These are phyloP conservation scores for Glonium stellatum DNA, from an alignment of 495 filamentous ascomycete species.

Conservation along the genomic window DNA sequence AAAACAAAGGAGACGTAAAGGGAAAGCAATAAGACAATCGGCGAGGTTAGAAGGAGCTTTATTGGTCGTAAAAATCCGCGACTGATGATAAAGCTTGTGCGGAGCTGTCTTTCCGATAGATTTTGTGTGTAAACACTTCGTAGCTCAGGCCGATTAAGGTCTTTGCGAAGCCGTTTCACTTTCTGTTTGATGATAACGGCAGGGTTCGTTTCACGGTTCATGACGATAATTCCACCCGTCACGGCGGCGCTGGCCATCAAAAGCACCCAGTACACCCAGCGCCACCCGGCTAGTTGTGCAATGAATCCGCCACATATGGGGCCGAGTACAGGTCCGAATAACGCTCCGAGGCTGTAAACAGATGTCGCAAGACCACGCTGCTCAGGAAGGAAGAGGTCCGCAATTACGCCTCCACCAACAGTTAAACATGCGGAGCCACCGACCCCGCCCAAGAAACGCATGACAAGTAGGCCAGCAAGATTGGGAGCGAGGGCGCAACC, in stretches of 20 bases:
- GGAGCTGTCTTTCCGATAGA: no score
- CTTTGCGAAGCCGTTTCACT: constrained; percentile 21
- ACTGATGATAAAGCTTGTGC: constrained; percentile 3
- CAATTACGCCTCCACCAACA: constrained; percentile 37
- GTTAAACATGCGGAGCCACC: constrained; percentile 51
- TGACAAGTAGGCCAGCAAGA: constrained; percentile 52
- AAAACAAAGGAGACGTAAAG: constrained; percentile 26
- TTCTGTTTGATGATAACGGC: constrained; percentile 28
- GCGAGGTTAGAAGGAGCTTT: constrained; percentile 25
- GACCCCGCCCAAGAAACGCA: constrained; percentile 58
- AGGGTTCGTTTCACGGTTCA: constrained; percentile 31
- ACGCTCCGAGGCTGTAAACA: constrained; percentile 18
- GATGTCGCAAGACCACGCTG: constrained; percentile 22
- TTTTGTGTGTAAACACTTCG: constrained; percentile 9
- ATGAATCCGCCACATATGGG: constrained; percentile 53
- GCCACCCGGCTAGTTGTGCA: constrained; percentile 52
- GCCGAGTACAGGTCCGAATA: constrained; percentile 38
- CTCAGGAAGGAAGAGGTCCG: constrained; percentile 20
- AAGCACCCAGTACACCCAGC: constrained; percentile 58
- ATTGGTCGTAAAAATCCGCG: constrained; percentile 21
- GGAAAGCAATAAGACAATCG: constrained; percentile 25
- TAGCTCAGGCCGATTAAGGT: constrained; percentile 20
- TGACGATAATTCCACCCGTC: constrained; percentile 28
- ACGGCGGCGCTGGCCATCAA: constrained; percentile 29
- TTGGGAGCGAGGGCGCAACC: constrained; percentile 61